Base-by-base conservation (phyloP, 2,329 filamentous ascomycete genomes). In the Ceratocystis destructans region DNA sequence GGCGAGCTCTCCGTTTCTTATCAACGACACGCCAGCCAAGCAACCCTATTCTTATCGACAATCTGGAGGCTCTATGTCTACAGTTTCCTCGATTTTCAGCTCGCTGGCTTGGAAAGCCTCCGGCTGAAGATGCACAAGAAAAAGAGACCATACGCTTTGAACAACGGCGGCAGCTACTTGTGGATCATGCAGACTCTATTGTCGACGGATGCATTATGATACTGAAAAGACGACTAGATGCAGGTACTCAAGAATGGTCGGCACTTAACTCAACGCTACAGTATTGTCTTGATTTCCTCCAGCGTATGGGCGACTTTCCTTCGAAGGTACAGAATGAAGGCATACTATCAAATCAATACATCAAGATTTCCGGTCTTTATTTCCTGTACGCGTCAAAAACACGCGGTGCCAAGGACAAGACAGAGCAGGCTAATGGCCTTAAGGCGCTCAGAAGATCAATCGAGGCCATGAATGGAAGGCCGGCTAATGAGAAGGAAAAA, bases 301-400 rank as follows among this genome's bases (percentile, higher is more conserved):
- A 83, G 44, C 77, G 79, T 63, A 75, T 85, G 57, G 78, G 79
- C 4, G 76, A 80, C 64, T 67, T 71, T n/a, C 72, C 70, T 63
- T 67, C 71, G 5, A 63, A 69, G 10, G 68, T 64, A 20, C 68
- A 71, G 7, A 20, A 71, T 72, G 64, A 70, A 20, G 75, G 75
- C 31, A 70, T 74, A 6, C 69, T 74, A 22, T 70, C 72, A n/a
- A 77, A 76, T 1, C 83, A 85, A 69, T 78, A 83, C 66, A 80
- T 87, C 69, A 88, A 86, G 70, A 82, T 90, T 31, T 90, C 87
- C 0, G 86, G 87, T 70, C 78, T 88, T 2, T 89, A 89, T 72
- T 90, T 86, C 72, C 78, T 83, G n/a, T 78, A 83, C 57, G 50
- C 67, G 15, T 68, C 67, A 28, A 68, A 68, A 25, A 64, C 67